A percentile compares a stretch with the other conserved stretches of the same genome.
Evolutionary conservation across 345 rosid genomes (phyloP).

Genomic region (Arabis hirsuta): DNA sequence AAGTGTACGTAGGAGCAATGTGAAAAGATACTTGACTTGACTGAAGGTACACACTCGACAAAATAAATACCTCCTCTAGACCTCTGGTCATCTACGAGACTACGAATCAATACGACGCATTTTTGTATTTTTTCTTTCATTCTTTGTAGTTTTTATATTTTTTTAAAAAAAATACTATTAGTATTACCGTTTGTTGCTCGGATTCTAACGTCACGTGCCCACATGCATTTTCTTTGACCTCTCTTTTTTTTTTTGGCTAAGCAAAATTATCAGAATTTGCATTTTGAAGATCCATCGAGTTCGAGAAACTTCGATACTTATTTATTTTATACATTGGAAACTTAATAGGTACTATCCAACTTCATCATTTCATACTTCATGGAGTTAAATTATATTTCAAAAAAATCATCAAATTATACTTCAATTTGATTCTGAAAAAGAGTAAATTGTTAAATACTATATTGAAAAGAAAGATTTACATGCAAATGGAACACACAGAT

Average conservation of each 20-base stretch:
- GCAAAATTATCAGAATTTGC: not conserved
- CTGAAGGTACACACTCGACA: slow-evolving; percentile 27
- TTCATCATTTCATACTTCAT: not conserved
- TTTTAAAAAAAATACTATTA: too few relatives aligned
- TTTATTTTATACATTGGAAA: not conserved
- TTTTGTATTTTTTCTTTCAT: not conserved
- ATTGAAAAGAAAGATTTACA: slow-evolving; percentile 2
- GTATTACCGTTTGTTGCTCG: slow-evolving; percentile 22
- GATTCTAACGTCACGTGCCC: slow-evolving; percentile 36
- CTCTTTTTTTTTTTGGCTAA: not conserved
- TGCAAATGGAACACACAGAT: slow-evolving; percentile 36
- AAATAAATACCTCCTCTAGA: not conserved
- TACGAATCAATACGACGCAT: not conserved
- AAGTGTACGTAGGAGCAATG: not conserved
- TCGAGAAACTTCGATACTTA: not conserved
- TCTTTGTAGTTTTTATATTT: too few relatives aligned
- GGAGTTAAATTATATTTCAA: too few relatives aligned
- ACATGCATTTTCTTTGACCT: slow-evolving; percentile 26
- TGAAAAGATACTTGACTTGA: slow-evolving; percentile 25
- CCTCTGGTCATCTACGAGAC: slow-evolving; percentile 1
- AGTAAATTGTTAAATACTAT: not conserved
- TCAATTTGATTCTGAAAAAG: not conserved
- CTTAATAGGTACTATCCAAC: not conserved
- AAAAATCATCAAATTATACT: too few relatives aligned
- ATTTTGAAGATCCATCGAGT: not conserved